Evolutionary conservation across 73 alveolate species (phyloP).

Genomic region (Diophrys sp.): DNA sequence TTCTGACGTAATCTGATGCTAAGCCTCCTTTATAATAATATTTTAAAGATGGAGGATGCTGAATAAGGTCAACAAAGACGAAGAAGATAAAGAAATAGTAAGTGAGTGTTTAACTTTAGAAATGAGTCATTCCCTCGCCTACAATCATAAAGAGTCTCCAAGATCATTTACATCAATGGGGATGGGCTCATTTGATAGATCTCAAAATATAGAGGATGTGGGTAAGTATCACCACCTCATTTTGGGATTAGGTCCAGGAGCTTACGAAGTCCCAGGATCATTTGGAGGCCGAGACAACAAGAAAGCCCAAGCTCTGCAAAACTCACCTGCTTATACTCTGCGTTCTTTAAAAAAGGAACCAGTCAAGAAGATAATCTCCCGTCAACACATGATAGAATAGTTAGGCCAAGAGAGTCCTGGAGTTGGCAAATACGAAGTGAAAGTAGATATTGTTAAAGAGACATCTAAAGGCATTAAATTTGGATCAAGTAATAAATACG

Average conservation of each 20-base stretch:
- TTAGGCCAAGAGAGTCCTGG: constrained; percentile 14
- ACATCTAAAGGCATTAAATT: not conserved
- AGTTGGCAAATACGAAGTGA: not conserved
- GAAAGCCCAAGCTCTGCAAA: not conserved
- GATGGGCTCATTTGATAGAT: too few relatives aligned
- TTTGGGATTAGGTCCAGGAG: constrained; percentile 10
- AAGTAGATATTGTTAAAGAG: not conserved
- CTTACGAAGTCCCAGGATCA: constrained; percentile 8
- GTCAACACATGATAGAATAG: not conserved
- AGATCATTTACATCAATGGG: too few relatives aligned
- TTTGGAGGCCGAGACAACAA: not conserved
- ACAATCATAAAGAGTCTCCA: too few relatives aligned
- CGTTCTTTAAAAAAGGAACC: not conserved
- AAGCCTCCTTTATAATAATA: too few relatives aligned
- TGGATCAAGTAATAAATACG: constrained; percentile 6
- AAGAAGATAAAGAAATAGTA: too few relatives aligned
- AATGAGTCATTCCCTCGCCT: too few relatives aligned
- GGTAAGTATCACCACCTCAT: too few relatives aligned
- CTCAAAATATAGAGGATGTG: too few relatives aligned
- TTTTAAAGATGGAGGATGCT: too few relatives aligned
- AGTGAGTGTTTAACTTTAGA: too few relatives aligned
- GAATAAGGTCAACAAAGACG: too few relatives aligned
- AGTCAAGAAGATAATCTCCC: not conserved
- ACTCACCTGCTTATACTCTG: not conserved
- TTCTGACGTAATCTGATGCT: too few relatives aligned